Evolutionary conservation across 2,329 filamentous ascomycete genomes (phyloP).

Genomic region (Pyrenochaeta sp.): DNA sequence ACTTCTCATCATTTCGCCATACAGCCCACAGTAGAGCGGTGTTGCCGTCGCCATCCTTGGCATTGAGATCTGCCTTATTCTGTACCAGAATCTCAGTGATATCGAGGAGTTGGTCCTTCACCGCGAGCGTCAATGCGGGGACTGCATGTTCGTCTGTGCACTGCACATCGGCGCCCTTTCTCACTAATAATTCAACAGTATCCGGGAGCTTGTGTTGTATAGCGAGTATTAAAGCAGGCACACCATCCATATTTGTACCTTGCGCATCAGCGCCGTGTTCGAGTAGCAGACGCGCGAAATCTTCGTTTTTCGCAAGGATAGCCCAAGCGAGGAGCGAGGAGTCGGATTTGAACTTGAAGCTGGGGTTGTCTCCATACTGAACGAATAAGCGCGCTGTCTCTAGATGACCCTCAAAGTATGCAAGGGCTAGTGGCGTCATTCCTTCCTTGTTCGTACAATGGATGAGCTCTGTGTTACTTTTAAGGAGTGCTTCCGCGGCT

Average conservation of each 20-base stretch:
- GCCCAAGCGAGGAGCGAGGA: slow-evolving; percentile 2
- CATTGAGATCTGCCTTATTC: neutral
- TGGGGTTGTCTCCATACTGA: neutral
- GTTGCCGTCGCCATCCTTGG: neutral
- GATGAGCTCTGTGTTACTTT: neutral
- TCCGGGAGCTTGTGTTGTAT: slow-evolving; percentile 1
- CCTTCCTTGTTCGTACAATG: neutral
- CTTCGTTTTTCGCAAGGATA: neutral
- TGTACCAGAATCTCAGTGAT: neutral
- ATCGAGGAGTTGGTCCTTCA: neutral
- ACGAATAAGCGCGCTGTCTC: neutral
- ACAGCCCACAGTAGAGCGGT: slow-evolving; percentile 3
- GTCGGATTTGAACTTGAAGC: neutral
- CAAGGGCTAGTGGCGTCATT: slow-evolving; percentile 1
- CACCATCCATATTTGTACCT: neutral
- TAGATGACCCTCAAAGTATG: neutral
- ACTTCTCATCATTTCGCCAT: neutral
- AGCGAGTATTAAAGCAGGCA: neutral
- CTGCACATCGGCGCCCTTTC: slow-evolving; percentile 1
- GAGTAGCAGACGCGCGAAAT: neutral
- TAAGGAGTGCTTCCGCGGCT: neutral
- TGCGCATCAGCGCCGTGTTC: neutral
- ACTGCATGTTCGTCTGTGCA: neutral
- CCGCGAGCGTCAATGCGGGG: neutral
- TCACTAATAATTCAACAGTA: neutral